These are phyloP conservation scores for Fusarium albosuccineum DNA, from an alignment of 2,329 filamentous ascomycete genomes.

Conservation along the genomic window DNA sequence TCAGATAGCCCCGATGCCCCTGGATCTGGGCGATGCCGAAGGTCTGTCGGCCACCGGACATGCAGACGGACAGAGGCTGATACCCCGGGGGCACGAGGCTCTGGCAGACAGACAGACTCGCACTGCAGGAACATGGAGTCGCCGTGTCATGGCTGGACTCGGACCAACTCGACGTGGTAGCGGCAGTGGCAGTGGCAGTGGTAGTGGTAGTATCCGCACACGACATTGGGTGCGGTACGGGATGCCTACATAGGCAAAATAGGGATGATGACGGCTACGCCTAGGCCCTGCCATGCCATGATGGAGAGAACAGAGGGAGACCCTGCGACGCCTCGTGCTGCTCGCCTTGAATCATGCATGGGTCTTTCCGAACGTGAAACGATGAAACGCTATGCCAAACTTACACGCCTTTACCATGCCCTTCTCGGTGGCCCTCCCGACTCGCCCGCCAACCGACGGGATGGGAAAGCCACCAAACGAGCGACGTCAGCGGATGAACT, in stretches of 20 bases:
- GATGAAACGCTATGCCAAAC: slow-evolving; percentile 38
- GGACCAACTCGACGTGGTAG: background rate
- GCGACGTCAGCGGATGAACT: background rate
- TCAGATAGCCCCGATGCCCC: slow-evolving; percentile 27
- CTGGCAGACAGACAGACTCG: background rate
- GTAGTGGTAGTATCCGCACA: too few relatives aligned
- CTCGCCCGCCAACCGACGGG: slow-evolving; percentile 19
- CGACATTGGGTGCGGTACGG: too few relatives aligned
- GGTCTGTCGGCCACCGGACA: too few relatives aligned
- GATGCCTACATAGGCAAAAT: too few relatives aligned
- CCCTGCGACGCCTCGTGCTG: background rate
- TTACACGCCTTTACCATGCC: slow-evolving; percentile 31
- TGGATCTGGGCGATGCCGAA: background rate
- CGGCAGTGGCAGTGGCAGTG: too few relatives aligned
- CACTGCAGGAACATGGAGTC: slow-evolving; percentile 22
- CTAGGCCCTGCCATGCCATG: too few relatives aligned
- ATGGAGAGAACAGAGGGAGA: background rate
- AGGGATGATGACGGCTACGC: too few relatives aligned
- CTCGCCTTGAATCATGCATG: background rate
- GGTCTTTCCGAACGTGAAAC: slow-evolving; percentile 26
- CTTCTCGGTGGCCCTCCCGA: slow-evolving; percentile 22
- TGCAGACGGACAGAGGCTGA: background rate
- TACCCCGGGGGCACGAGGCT: background rate
- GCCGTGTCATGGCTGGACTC: background rate
- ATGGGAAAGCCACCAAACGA: slow-evolving; percentile 3